Conservation (phyloP, 345 rosid genomes). For the Kandelia obovata region DNA sequence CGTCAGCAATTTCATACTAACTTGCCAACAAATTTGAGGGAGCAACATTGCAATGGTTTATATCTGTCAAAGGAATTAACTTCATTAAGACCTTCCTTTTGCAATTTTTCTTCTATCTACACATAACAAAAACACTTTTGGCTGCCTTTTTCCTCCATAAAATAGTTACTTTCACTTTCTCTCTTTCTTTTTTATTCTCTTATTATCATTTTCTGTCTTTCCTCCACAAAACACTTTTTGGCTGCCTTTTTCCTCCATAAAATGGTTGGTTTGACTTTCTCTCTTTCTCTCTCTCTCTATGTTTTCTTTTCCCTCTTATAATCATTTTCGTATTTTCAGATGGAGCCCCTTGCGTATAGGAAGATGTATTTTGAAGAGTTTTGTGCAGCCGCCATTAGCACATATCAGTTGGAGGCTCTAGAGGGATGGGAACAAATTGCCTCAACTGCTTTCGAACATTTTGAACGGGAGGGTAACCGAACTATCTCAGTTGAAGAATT, state of each 20-base stretch:
- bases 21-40: too few relatives aligned
- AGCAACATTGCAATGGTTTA: background rate
- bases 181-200: too few relatives aligned
- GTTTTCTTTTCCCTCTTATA: background rate
- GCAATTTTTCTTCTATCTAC: background rate
- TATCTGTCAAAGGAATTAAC: background rate
- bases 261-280: background rate
- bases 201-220: too few relatives aligned
- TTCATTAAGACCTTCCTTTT: background rate
- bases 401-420: conserved; percentile 79
- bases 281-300: background rate
- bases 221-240: too few relatives aligned
- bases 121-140: background rate
- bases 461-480: conserved; percentile 83
- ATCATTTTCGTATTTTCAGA: conserved; percentile 32
- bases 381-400: conserved; percentile 84
- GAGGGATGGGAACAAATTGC: conserved; percentile 86
- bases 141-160: background rate
- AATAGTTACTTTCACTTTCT: too few relatives aligned
- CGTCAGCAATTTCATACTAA: background rate
- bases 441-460: conserved; percentile 65
- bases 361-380: conserved; percentile 82
- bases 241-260: background rate
- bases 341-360: conserved; percentile 67
- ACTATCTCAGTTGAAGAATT: conserved; percentile 70